phyloP scores from a whole-genome alignment of 73 alveolate genomes.

The Symbiodinium pilosum region DNA sequence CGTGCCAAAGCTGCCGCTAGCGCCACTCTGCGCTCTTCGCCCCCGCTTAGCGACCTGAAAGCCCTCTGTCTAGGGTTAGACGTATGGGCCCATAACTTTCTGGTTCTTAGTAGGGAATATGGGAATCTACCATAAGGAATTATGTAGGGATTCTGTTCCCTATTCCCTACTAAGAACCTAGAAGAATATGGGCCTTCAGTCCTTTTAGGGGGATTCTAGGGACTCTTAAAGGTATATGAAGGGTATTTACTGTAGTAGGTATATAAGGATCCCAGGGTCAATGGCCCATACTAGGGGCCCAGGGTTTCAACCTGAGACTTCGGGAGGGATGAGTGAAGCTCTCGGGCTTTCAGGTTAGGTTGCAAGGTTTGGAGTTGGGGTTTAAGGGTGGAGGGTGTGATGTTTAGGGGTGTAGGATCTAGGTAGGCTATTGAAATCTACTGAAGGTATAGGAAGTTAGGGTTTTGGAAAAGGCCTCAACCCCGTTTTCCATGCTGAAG shows the following conservation, averaged over 20 bases:
- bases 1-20: conserved; percentile 68
- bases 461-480: not conserved
- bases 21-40: conserved; percentile 80
- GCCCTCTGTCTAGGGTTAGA: too few relatives aligned
- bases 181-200: too few relatives aligned
- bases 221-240: too few relatives aligned
- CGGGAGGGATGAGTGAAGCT: not conserved
- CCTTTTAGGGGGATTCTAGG: too few relatives aligned
- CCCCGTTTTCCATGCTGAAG: not conserved
- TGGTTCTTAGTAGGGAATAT: too few relatives aligned
- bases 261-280: not conserved
- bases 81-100: too few relatives aligned
- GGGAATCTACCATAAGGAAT: too few relatives aligned
- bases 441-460: too few relatives aligned
- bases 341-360: not conserved
- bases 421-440: too few relatives aligned
- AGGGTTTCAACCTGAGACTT: not conserved
- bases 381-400: not conserved
- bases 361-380: not conserved
- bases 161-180: too few relatives aligned
- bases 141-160: too few relatives aligned
- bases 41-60: conserved; percentile 42
- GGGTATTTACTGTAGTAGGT: not conserved
- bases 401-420: not conserved
- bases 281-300: not conserved